These are phyloP conservation scores for Metschnikowia vanudenii DNA, from an alignment of 805 yeast species.

Conservation along the genomic window DNA sequence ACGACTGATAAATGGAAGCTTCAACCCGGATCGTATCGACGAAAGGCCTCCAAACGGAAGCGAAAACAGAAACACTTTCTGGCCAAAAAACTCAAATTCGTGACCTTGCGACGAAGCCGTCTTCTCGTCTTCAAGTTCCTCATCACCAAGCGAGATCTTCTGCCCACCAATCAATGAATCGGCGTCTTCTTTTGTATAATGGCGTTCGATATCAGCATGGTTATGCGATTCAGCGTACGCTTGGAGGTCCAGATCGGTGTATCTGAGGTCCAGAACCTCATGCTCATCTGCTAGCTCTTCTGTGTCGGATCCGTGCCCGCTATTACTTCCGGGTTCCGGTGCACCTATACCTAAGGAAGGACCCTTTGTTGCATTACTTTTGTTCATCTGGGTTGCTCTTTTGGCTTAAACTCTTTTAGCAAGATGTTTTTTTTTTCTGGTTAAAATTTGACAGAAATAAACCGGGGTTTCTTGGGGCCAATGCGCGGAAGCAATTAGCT, in stretches of 20 bases:
- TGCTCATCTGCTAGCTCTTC: not conserved
- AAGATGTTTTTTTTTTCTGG: no score
- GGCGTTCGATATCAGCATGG: conserved; percentile 10
- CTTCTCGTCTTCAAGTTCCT: conserved; percentile 22
- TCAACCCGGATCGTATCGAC: conserved; percentile 23
- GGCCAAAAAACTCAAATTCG: conserved; percentile 17
- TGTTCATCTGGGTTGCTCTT: not conserved
- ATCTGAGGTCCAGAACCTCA: not conserved
- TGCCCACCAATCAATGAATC: conserved; percentile 52
- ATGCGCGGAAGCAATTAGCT: no score
- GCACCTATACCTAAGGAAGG: not conserved
- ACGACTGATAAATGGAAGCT: conserved; percentile 23
- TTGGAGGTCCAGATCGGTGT: conserved; percentile 1
- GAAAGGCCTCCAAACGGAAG: conserved; percentile 55
- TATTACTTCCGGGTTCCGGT: not conserved
- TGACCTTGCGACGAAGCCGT: conserved; percentile 37
- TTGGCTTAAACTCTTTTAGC: no score
- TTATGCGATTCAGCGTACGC: not conserved
- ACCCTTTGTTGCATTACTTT: not conserved
- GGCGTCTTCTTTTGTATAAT: conserved; percentile 34
- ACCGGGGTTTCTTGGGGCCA: no score
- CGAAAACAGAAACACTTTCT: conserved; percentile 53
- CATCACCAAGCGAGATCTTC: conserved; percentile 20
- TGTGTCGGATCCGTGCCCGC: not conserved
- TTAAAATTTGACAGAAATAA: no score